Evolutionary conservation across 768 basidiomycete species (phyloP).

Genomic region (Tylopilus plumbeoviolaceoides): DNA sequence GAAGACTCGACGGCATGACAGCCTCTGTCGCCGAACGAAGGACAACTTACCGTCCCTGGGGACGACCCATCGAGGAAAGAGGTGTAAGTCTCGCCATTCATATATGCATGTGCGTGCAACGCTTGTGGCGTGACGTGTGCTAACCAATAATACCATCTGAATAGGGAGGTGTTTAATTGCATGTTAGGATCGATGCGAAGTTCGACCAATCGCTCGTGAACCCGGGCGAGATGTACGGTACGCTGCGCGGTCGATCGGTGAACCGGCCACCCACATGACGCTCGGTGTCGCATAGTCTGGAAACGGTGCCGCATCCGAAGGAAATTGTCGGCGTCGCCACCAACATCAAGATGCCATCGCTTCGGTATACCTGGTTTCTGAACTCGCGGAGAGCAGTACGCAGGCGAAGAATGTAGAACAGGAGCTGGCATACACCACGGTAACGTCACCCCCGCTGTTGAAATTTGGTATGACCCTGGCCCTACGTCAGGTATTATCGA

Average conservation of each 20-base stretch:
- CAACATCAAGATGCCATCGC: constrained; percentile 96
- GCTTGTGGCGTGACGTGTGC: constrained; percentile 78
- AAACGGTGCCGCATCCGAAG: too few relatives aligned
- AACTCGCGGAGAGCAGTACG: constrained; percentile 54
- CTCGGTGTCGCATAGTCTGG: too few relatives aligned
- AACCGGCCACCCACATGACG: constrained; percentile 99
- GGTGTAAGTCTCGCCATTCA: constrained; percentile 85
- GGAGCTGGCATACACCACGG: constrained; percentile 88
- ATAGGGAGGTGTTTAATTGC: constrained; percentile 95
- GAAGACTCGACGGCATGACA: too few relatives aligned
- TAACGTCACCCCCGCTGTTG: constrained; percentile 94
- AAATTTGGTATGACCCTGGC: constrained; percentile 98
- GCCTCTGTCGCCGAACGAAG: too few relatives aligned
- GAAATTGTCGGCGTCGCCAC: constrained; percentile 99
- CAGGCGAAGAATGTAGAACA: constrained; percentile 88
- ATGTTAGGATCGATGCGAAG: constrained; percentile 88
- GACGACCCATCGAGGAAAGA: constrained; percentile 68
- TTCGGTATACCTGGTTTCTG: constrained; percentile 84
- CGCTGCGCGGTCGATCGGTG: constrained; percentile 97
- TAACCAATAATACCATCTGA: constrained; percentile 87
- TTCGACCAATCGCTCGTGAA: constrained; percentile 92
- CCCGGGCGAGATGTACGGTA: constrained; percentile 99
- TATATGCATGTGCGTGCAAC: constrained; percentile 90
- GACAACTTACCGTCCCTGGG: constrained; percentile 88
- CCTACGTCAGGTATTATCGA: constrained; percentile 93